Conservation (phyloP, 1,284 basidiomycete species). For the Trichosporon sp. region DNA sequence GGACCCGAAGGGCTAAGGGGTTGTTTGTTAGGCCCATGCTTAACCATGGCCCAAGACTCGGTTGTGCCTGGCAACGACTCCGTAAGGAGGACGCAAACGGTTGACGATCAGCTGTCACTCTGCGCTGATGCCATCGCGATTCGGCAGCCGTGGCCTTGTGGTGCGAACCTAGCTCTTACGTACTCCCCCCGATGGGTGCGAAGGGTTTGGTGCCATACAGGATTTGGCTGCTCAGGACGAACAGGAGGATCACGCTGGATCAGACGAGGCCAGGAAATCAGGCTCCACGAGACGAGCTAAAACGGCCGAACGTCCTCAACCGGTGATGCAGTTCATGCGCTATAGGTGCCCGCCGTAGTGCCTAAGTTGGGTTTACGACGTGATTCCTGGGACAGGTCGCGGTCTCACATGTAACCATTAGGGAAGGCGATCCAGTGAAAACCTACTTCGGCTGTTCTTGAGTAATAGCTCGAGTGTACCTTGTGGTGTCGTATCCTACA, state of each 20-base stretch:
- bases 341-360: not conserved
- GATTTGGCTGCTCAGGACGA: not conserved
- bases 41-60: constrained; percentile 3
- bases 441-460: not conserved
- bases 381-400: not conserved
- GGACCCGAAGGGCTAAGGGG: not conserved
- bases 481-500: not conserved
- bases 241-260: not conserved
- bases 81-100: not conserved
- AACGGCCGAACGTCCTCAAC: not conserved
- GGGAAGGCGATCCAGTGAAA: not conserved
- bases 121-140: not conserved
- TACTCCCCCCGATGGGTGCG: not conserved
- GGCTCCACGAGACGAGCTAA: not conserved
- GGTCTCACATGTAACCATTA: constrained; percentile 2
- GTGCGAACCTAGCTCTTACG: not conserved
- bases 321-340: not conserved
- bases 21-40: constrained; percentile 6
- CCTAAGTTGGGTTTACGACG: not conserved
- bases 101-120: constrained; percentile 1
- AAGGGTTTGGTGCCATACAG: not conserved
- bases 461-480: not conserved
- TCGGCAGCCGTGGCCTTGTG: not conserved
- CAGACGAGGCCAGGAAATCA: not conserved
- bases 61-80: constrained; percentile 7